These are phyloP conservation scores for Pouteria campechiana DNA, from an alignment of 179 eudicot species.

Conservation along the genomic window DNA sequence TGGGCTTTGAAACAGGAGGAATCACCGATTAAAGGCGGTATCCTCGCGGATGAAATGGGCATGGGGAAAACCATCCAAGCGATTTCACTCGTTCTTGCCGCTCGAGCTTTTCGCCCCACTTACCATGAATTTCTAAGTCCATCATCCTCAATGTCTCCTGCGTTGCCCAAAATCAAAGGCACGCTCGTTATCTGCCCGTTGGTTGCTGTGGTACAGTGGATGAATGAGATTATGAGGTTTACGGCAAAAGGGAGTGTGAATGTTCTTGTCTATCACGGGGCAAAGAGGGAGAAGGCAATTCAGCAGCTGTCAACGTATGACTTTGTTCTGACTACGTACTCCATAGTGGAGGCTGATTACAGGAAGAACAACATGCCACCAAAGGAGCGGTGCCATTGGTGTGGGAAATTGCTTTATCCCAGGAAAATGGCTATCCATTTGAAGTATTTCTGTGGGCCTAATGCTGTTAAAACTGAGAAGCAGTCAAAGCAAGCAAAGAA, in stretches of 20 bases:
- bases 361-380: conserved; percentile 74
- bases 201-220: conserved; percentile 80
- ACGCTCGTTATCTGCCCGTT: conserved; percentile 89
- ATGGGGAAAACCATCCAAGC: conserved; percentile 95
- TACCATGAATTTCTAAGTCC: conserved; percentile 15
- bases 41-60: conserved; percentile 97
- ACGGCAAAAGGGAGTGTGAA: conserved; percentile 65
- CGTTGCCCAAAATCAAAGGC: conserved; percentile 36
- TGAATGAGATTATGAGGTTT: conserved; percentile 62
- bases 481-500: conserved; percentile 71
- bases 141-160: conserved; percentile 26
- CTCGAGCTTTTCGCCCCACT: conserved; percentile 36
- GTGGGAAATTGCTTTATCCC: conserved; percentile 50
- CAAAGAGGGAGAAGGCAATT: conserved; percentile 49
- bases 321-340: conserved; percentile 81
- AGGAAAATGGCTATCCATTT: conserved; percentile 47
- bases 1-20: conserved; percentile 93
- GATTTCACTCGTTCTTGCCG: conserved; percentile 87
- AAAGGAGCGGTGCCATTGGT: conserved; percentile 63
- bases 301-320: conserved; percentile 50
- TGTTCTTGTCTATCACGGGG: conserved; percentile 72
- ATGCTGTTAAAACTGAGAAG: conserved; percentile 54
- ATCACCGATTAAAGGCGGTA: conserved; percentile 60
- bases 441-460: conserved; percentile 64
- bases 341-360: conserved; percentile 70